Evolutionary conservation across 1,284 basidiomycete genomes (phyloP).

Genomic region (Moniliophthora roreri): DNA sequence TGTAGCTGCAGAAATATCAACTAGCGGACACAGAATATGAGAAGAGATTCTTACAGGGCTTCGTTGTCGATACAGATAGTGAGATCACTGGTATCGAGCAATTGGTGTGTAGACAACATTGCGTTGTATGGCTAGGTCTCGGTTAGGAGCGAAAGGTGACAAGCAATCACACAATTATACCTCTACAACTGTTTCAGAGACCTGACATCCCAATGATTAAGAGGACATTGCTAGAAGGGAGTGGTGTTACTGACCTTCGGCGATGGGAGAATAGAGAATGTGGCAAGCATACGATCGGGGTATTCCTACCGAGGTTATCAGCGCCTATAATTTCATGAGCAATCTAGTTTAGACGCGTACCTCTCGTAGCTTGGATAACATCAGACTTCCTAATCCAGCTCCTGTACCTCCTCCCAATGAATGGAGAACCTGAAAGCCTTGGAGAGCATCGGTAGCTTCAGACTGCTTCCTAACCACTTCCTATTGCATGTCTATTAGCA

Average conservation of each 20-base stretch:
- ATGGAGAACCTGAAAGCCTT: slow-evolving; percentile 93
- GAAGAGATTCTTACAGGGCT: slow-evolving; percentile 60
- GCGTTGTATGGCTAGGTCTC: slow-evolving; percentile 82
- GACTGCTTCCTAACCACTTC: slow-evolving; percentile 75
- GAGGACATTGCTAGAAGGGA: background rate
- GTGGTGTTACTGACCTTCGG: slow-evolving; percentile 64
- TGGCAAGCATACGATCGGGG: slow-evolving; percentile 92
- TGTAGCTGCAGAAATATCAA: slow-evolving; percentile 52
- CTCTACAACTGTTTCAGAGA: slow-evolving; percentile 96
- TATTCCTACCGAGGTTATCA: slow-evolving; percentile 58
- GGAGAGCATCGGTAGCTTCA: slow-evolving; percentile 84
- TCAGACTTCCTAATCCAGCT: slow-evolving; percentile 80
- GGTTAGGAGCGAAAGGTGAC: no score
- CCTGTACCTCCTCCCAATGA: slow-evolving; percentile 95
- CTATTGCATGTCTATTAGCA: slow-evolving; percentile 26
- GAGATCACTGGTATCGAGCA: slow-evolving; percentile 89
- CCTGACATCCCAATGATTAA: slow-evolving; percentile 40
- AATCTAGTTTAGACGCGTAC: slow-evolving; percentile 39
- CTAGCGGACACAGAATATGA: slow-evolving; percentile 4
- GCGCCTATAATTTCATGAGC: background rate
- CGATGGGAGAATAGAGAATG: slow-evolving; percentile 90
- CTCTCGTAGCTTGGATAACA: slow-evolving; percentile 85
- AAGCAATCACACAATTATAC: no score
- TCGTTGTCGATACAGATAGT: slow-evolving; percentile 95
- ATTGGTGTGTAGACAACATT: slow-evolving; percentile 86